Evolutionary conservation across 2,329 filamentous ascomycete genomes (phyloP).

Genomic region (Camillea tinctor): DNA sequence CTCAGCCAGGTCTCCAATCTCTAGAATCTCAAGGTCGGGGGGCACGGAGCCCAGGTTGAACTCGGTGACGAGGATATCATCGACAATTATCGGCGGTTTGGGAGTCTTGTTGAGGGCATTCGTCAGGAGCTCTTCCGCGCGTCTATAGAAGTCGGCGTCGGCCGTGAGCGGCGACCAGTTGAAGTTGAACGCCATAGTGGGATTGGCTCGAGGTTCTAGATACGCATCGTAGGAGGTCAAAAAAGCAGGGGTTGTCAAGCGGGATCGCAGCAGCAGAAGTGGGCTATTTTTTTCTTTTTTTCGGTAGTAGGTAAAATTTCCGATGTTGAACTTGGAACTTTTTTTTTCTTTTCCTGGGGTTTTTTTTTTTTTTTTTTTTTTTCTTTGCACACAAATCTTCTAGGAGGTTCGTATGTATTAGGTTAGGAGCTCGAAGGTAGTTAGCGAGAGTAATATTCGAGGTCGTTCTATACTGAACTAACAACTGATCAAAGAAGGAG

Average conservation of each 20-base stretch:
- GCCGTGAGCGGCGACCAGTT: slow-evolving; percentile 99
- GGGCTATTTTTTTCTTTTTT: too few species aligned
- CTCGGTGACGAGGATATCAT: slow-evolving; percentile 98
- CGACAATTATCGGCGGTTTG: slow-evolving; percentile 97
- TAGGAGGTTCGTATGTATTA: neutral
- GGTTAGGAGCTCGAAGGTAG: neutral
- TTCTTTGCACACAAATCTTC: neutral
- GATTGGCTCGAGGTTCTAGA: slow-evolving; percentile 39
- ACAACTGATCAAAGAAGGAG: neutral
- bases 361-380: too few species aligned
- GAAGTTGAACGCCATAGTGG: slow-evolving; percentile 99
- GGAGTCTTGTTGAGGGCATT: slow-evolving; percentile 95
- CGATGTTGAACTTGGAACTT: neutral
- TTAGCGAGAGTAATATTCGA: neutral
- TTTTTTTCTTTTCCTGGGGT: too few species aligned
- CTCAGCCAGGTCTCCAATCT: slow-evolving; percentile 96
- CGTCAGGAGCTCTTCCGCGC: slow-evolving; percentile 91
- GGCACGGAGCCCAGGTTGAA: slow-evolving; percentile 94
- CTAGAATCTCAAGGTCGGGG: slow-evolving; percentile 92
- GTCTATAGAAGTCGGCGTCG: slow-evolving; percentile 85
- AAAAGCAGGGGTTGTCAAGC: neutral
- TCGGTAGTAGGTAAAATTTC: neutral
- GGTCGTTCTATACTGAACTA: neutral
- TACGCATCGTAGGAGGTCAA: slow-evolving; percentile 21
- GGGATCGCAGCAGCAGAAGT: slow-evolving; percentile 1